Evolutionary conservation across 2,329 filamentous ascomycete species (phyloP).

Genomic region (Colletotrichum incanum): DNA sequence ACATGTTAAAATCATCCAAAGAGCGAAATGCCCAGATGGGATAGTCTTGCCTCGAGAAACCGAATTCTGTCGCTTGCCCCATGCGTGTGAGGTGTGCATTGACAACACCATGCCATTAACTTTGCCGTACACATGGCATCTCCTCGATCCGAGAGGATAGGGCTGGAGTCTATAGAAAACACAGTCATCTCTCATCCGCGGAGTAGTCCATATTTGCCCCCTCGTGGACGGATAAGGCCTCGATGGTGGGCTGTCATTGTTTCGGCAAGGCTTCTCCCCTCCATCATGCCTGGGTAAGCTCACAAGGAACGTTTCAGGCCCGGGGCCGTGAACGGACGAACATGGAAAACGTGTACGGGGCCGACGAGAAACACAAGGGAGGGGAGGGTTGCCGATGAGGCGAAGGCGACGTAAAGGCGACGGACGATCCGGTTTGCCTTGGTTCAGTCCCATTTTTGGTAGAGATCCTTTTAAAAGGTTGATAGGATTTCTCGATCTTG

Average conservation of each 20-base stretch:
- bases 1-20: slow-evolving; percentile 30
- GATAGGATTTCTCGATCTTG: background rate
- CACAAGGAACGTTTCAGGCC: background rate
- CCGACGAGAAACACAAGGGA: background rate
- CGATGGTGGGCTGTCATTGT: slow-evolving; percentile 1
- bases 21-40: background rate
- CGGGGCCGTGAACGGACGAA: background rate
- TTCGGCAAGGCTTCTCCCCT: background rate
- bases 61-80: slow-evolving; percentile 5
- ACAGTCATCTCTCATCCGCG: background rate
- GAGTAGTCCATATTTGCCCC: background rate
- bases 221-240: background rate
- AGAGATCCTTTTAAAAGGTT: background rate
- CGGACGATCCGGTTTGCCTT: background rate
- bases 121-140: background rate
- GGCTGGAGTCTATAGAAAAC: background rate
- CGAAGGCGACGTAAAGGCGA: background rate
- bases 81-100: slow-evolving; percentile 20
- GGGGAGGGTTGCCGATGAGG: background rate
- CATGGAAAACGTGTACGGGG: background rate
- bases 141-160: background rate
- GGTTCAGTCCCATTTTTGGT: background rate
- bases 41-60: background rate
- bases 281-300: background rate
- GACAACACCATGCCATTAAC: slow-evolving; percentile 12